Conservation (phyloP, 2,329 filamentous ascomycete genomes). For the Xylogone sp. region DNA sequence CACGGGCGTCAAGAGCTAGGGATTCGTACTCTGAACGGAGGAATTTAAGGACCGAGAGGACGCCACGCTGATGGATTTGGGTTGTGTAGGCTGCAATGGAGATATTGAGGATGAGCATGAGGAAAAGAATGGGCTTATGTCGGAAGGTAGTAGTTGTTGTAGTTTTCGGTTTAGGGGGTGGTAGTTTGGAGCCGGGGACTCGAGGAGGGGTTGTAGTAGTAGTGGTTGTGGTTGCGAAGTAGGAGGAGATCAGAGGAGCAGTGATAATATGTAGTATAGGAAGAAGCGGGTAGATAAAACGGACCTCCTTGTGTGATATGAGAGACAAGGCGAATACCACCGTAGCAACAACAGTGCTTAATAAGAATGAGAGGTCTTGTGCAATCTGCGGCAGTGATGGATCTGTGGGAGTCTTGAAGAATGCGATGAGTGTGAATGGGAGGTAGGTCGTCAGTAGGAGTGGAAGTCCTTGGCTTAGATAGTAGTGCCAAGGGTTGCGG, state of each 20-base stretch:
- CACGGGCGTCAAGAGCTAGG: constrained; percentile 42
- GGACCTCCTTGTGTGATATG: constrained; percentile 93
- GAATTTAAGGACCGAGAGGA: constrained; percentile 69
- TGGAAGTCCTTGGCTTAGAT: constrained; percentile 83
- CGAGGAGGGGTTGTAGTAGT: background rate
- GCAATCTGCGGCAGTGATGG: constrained; percentile 14
- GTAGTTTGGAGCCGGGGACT: constrained; percentile 12
- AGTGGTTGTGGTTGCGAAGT: constrained; percentile 47
- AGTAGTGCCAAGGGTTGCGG: constrained; percentile 87
- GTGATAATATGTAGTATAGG: constrained; percentile 81
- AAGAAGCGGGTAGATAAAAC: constrained; percentile 91
- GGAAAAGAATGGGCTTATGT: constrained; percentile 52
- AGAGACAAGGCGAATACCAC: constrained; percentile 65
- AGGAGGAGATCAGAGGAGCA: constrained; percentile 60
- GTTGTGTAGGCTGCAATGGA: constrained; percentile 71
- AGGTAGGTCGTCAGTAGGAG: constrained; percentile 79
- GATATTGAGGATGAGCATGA: constrained; percentile 62
- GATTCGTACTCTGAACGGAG: constrained; percentile 70
- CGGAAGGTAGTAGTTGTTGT: constrained; percentile 33
- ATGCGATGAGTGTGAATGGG: constrained; percentile 66
- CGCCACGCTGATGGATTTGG: constrained; percentile 74
- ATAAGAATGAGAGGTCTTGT: constrained; percentile 39
- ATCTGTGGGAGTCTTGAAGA: constrained; percentile 40
- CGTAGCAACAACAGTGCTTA: constrained; percentile 53
- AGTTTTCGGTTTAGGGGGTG: constrained; percentile 19